A percentile compares a stretch with the other conserved stretches of the same genome.
phyloP scores from a whole-genome alignment of 2,329 filamentous ascomycete species.

The Clarireedia paspali region DNA sequence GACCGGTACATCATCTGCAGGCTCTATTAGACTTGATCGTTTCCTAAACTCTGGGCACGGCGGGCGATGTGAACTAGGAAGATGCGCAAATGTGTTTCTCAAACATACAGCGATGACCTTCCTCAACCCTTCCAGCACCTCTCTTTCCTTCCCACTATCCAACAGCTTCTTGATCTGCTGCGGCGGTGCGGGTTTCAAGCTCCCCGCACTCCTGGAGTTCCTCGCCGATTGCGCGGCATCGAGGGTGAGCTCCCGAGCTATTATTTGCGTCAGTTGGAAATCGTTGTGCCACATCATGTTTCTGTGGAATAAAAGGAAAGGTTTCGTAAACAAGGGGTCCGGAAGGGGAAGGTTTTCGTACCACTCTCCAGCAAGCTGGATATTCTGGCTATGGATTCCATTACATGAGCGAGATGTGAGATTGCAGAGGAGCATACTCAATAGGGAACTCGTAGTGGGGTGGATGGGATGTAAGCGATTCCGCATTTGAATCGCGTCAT shows the following conservation, averaged over 20 bases:
- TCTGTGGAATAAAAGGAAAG: not conserved
- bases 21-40: slow-evolving; percentile 7
- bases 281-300: slow-evolving; percentile 7
- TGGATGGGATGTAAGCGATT: slow-evolving; percentile 18
- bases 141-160: slow-evolving; percentile 87
- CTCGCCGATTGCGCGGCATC: slow-evolving; percentile 90
- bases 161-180: slow-evolving; percentile 88
- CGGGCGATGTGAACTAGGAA: not conserved
- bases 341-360: slow-evolving; percentile 36
- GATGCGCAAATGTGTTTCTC: not conserved
- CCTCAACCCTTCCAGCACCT: slow-evolving; percentile 85
- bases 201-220: slow-evolving; percentile 43
- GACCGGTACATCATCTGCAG: slow-evolving; percentile 87
- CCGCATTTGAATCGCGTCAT: slow-evolving; percentile 7
- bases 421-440: slow-evolving; percentile 17
- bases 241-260: slow-evolving; percentile 93
- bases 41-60: not conserved
- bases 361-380: slow-evolving; percentile 92
- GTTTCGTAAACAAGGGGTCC: not conserved
- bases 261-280: slow-evolving; percentile 13
- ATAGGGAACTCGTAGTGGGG: slow-evolving; percentile 22
- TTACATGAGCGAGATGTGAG: slow-evolving; percentile 40
- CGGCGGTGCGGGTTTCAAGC: slow-evolving; percentile 61
- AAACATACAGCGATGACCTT: slow-evolving; percentile 72
- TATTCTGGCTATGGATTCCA: slow-evolving; percentile 96